phyloP scores from a whole-genome alignment of 169 alveolate genomes.

The Pseudocohnilembus persalinus region DNA sequence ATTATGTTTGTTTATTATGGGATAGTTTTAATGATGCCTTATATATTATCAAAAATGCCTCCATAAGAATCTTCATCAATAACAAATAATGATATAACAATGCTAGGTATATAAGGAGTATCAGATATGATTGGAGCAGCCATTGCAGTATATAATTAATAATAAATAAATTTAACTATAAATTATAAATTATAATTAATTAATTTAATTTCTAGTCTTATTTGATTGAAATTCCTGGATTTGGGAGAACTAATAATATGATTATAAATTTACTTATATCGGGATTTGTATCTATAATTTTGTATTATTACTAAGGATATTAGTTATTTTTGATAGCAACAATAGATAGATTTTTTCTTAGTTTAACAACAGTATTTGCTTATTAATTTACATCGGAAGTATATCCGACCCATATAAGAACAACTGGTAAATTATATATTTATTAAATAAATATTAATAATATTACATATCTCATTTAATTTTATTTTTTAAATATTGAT shows the following conservation, averaged over 20 bases:
- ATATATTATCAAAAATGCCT: slow-evolving; percentile 16
- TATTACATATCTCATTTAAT: too few relatives aligned
- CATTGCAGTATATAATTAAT: slow-evolving; percentile 17
- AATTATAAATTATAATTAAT: too few relatives aligned
- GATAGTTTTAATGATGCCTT: slow-evolving; percentile 31
- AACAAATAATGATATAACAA: slow-evolving; percentile 18
- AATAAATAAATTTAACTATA: too few relatives aligned
- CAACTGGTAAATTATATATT: slow-evolving; percentile 35
- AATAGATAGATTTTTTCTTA: slow-evolving; percentile 36
- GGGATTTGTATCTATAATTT: slow-evolving; percentile 12
- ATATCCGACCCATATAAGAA: slow-evolving; percentile 37
- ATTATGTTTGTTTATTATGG: slow-evolving; percentile 40
- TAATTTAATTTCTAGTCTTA: not conserved
- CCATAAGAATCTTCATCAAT: not conserved
- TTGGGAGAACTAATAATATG: slow-evolving; percentile 41
- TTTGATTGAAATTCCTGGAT: slow-evolving; percentile 30
- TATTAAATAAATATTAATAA: too few relatives aligned
- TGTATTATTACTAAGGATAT: slow-evolving; percentile 17
- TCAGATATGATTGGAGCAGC: slow-evolving; percentile 41
- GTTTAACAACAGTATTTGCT: slow-evolving; percentile 40
- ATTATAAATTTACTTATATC: slow-evolving; percentile 22
- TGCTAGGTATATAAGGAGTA: slow-evolving; percentile 23
- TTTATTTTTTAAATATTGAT: too few relatives aligned
- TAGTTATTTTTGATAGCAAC: slow-evolving; percentile 34
- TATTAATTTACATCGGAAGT: slow-evolving; percentile 37